Evolutionary conservation across 2,329 filamentous ascomycete genomes (phyloP), one percentile per base, ranked within the genome.

Genomic region (Lachnum nothofagi): DNA sequence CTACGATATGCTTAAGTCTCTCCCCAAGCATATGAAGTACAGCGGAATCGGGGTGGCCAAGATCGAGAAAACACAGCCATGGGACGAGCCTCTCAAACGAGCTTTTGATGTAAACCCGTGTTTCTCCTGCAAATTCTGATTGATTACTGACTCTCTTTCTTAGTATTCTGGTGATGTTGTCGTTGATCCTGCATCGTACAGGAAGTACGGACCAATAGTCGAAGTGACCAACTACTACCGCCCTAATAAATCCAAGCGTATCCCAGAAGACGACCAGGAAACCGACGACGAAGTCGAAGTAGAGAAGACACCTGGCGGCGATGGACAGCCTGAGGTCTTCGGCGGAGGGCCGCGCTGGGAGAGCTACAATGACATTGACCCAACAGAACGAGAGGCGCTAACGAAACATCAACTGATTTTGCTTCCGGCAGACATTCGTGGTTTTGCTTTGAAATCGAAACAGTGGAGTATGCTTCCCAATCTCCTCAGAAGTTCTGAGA

Each of bases 361-460:
- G 9, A 22, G 3, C 3, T 44, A 44, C 27, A 44, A 44, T 33
- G 29, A 44, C 12, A 44, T 44, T 19, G 14, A 33, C 3, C 42
- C 42, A 9, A 23, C 24, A 22, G 27, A 16, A 19, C 3, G 20
- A 4, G 4, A 22, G 16, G 25, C 8, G 19, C 4, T 44, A 3
- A 33, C 25, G 14, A 22, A 44, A 8, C 42, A 44, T 34, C 42
- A 44, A 19, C 20, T 31, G 17, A 6, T 34, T 6, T 16, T 44
- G 10, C 42, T 44, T 34, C 25, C 42, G 6, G 16, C 42, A 16
- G 25, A 31, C 23, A 44, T 50, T 29, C 37, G 31, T 16, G 48
- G 48, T 2, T 50, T 50, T 34, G 35, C 24, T 37, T 22, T 50
- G 10, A 47, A 47, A 37, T 25, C 35, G 16, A 50, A 47, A 35